phyloP scores from a whole-genome alignment of 2,329 filamentous ascomycete genomes.

The Stemphylium beticola region DNA sequence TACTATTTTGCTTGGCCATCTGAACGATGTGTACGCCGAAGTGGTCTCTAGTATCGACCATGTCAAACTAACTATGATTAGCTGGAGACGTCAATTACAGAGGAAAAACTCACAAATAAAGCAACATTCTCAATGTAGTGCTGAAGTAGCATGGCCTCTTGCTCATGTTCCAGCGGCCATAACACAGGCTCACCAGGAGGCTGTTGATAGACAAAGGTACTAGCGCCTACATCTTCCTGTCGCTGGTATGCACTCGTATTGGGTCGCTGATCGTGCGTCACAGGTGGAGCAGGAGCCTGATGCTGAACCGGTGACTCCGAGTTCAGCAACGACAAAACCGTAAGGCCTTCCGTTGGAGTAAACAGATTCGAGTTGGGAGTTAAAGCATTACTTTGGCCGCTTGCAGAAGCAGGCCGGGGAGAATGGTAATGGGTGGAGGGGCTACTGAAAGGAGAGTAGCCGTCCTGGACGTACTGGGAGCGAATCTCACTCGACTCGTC shows the following conservation, averaged over 20 bases:
- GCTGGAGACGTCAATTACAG: too few species aligned
- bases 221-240: slow-evolving; percentile 9
- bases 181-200: slow-evolving; percentile 37
- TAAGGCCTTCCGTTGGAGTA: slow-evolving; percentile 40
- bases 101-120: slow-evolving; percentile 35
- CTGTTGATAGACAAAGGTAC: slow-evolving; percentile 40
- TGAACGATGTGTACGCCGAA: slow-evolving; percentile 46
- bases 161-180: slow-evolving; percentile 46
- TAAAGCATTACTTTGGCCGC: slow-evolving; percentile 18
- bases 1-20: slow-evolving; percentile 46
- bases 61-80: slow-evolving; percentile 39
- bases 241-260: slow-evolving; percentile 14
- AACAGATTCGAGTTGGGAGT: slow-evolving; percentile 26
- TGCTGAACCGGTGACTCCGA: slow-evolving; percentile 37
- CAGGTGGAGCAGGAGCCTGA: slow-evolving; percentile 19
- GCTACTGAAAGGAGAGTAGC: slow-evolving; percentile 20
- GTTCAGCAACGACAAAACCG: slow-evolving; percentile 44
- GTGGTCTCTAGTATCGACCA: slow-evolving; percentile 43
- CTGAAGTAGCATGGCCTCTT: slow-evolving; percentile 46
- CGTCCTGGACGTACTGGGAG: slow-evolving; percentile 37
- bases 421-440: slow-evolving; percentile 13
- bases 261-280: slow-evolving; percentile 22
- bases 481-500: slow-evolving; percentile 45
- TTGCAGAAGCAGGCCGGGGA: slow-evolving; percentile 20
- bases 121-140: slow-evolving; percentile 48